Conservation (phyloP, 176 grass and related monocot genomes). For the Cymbopogon citratus region DNA sequence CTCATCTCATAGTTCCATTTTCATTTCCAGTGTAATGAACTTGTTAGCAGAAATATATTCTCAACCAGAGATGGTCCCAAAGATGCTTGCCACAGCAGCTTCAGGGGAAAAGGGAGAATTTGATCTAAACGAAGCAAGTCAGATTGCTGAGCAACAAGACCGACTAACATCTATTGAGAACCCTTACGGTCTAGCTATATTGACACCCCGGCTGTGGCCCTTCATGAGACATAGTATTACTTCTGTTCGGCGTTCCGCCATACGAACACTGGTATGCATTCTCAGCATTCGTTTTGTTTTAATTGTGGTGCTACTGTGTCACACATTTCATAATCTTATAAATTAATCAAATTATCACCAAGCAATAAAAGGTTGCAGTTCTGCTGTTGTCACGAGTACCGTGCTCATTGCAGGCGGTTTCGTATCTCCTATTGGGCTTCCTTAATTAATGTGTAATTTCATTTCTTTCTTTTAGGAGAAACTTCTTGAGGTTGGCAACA, state of each 20-base stretch:
- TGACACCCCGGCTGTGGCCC: conserved; percentile 86
- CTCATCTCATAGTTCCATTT: conserved; percentile 20
- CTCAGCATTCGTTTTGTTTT: conserved; percentile 1
- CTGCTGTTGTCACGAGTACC: neutral
- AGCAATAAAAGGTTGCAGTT: conserved; percentile 6
- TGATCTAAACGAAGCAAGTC: conserved; percentile 60
- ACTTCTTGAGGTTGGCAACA: conserved; percentile 87
- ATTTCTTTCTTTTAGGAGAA: conserved; percentile 61
- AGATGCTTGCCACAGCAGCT: conserved; percentile 66
- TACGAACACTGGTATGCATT: conserved; percentile 77
- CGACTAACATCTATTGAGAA: conserved; percentile 46
- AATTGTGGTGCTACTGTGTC: neutral
- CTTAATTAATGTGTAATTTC: conserved; percentile 21
- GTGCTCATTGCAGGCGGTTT: neutral
- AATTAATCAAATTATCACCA: neutral
- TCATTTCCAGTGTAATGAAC: conserved; percentile 95
- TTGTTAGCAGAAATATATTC: conserved; percentile 99
- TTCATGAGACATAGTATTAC: conserved; percentile 98
- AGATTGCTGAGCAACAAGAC: conserved; percentile 49
- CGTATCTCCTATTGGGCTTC: conserved; percentile 8
- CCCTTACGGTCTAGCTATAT: conserved; percentile 75
- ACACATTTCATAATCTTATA: neutral
- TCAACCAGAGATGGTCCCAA: conserved; percentile 89
- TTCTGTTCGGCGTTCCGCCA: conserved; percentile 86
- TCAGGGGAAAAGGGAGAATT: conserved; percentile 53